Evolutionary conservation across 805 yeast genomes (phyloP), one percentile per base, ranked within the genome.

Genomic region (Candida methanosorbosa): DNA sequence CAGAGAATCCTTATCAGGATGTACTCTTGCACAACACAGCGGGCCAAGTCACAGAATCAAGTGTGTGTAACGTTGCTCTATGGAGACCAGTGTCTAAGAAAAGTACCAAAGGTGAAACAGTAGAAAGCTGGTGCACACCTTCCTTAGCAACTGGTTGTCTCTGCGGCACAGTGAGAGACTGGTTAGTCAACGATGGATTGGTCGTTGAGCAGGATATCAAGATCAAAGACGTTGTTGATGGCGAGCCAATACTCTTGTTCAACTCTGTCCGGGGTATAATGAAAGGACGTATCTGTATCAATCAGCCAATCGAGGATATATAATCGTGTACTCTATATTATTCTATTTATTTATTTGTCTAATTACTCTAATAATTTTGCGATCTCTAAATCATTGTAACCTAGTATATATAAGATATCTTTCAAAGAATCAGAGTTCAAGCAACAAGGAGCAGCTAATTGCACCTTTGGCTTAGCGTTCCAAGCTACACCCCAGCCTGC

Each of bases 401-500:
- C 97, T 54, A 90, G 59, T 15, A 90, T 76, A 59, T 85, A 88
- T 48, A 86, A 67, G 2, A 82, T 68, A 55, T 90, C 96, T 40
- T 65, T 64, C 54, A 92, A 68, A 4, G 81, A 66, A n/a, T 68
- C 63, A 0, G 90, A 66, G 54, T 92, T 92, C 42, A 92, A 65
- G 40, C 82, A 70, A 29, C 84, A 68, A 15, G 96, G 96, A 0
- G 98, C 97, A 44, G 66, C 63, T 38, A 60, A 54, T 56, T 87
- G 97, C 2, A 92, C 98, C 43, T 70, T 78, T 17, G 97, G 97
- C 56, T 92, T 92, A 16, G 97, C 99, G 54, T 86, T 83, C 94
- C 96, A 92, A 0, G 98, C 98, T 35, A 92, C 68, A 16, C 98
- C 98, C 54, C 76, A 82, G 0, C 97, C 97, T 2, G 95, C 96